Evolutionary conservation across 2,329 filamentous ascomycete genomes (phyloP), one percentile per base, ranked within the genome.

Genomic region (Thielaviopsis musarum): DNA sequence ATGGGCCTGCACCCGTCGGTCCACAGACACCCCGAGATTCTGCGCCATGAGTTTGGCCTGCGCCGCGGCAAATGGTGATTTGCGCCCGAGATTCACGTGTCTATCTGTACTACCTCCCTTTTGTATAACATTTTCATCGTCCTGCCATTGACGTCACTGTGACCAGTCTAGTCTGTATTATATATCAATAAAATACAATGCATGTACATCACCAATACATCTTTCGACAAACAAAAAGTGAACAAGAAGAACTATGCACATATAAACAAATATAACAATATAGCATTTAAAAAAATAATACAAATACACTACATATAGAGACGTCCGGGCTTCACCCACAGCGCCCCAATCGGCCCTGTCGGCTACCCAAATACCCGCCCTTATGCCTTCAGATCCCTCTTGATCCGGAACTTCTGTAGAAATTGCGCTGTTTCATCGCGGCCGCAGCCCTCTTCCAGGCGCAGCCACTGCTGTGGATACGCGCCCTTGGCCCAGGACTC

Each of bases 1-100:
- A 79, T 96, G 68, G 93, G 93, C 17, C 75, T 97, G 62, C 90
- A 97, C 79, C 93, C 93, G 24, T 94, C 85, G 69, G 85, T 94
- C 59, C 88, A 98, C 74, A 76, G 77, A 64, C 93, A 98, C 73
- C 93, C 93, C 3, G 87, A 94, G 70, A 76, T 95, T 60, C 70
- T 95, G 64, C 74, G 76, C 61, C 66, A 71, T 13, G 63, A 69
- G 21, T 71, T 72, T 53, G 59, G 51, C 12, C n/a, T 41, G 22
- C 51, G 54, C 22, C 60, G 55, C 41, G 54, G 41, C 56, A 59
- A 24, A 41, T 54, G 45, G 57, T 61, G 56, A 26, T 45, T 2
- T 17, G n/a, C 6, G 24, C 12, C 34, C 24, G 15, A 41, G 19
- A 13, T n/a, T 10, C 17, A 3, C n/a, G 38, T 21, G 9, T 21